Conservation (phyloP, 768 basidiomycete species). For the Leccinum broughii region DNA sequence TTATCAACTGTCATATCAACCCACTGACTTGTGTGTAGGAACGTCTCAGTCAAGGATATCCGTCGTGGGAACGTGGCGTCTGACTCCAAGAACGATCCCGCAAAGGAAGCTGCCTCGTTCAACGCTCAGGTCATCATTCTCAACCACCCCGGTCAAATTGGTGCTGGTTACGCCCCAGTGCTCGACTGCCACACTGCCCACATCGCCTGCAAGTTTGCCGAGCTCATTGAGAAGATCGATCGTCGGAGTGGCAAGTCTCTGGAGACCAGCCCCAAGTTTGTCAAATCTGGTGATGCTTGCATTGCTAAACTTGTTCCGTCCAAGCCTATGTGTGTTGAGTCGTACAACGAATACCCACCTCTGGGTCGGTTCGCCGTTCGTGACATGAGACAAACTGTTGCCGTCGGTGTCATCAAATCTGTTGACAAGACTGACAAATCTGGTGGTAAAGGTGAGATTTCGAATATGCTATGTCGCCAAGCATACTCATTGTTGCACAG, state of each 20-base stretch:
- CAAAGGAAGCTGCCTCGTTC: conserved; percentile 99
- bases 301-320: conserved; percentile 96
- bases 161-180: conserved; percentile 97
- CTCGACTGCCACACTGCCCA: conserved; percentile 99
- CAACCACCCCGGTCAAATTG: conserved; percentile 99
- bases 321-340: conserved; percentile 96
- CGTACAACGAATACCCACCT: conserved; percentile 97
- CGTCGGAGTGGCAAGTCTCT: conserved; percentile 95
- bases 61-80: conserved; percentile 99
- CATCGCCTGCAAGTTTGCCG: conserved; percentile 99
- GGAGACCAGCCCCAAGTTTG: conserved; percentile 88
- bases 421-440: conserved; percentile 93
- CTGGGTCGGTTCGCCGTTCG: conserved; percentile 99
- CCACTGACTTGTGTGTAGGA: conserved; percentile 49
- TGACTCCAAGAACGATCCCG: conserved; percentile 99
- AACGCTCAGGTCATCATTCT: conserved; percentile 99
- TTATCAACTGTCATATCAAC: background rate
- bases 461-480: background rate
- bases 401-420: conserved; percentile 97
- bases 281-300: conserved; percentile 99
- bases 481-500: conserved; percentile 38
- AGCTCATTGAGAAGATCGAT: conserved; percentile 99
- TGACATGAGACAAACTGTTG: conserved; percentile 99
- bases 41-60: conserved; percentile 99
- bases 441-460: conserved; percentile 75